Conservation (phyloP, 768 basidiomycete genomes). For the Suillus placidus region DNA sequence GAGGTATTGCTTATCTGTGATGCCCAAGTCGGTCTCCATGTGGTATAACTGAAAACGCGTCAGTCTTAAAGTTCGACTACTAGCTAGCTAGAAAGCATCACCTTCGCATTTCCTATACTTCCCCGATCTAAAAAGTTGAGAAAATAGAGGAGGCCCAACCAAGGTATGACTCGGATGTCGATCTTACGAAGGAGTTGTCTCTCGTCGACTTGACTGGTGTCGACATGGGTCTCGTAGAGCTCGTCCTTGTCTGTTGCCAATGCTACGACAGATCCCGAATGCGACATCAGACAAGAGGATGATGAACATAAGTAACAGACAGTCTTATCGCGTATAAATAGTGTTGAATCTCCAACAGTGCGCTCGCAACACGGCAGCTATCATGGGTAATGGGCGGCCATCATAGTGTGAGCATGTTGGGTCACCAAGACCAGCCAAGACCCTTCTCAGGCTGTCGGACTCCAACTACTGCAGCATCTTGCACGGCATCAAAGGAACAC, state of each 20-base stretch:
- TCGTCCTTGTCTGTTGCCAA: neutral
- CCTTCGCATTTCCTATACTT: conserved; percentile 76
- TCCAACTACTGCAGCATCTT: neutral
- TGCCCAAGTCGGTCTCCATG: conserved; percentile 56
- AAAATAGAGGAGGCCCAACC: conserved; percentile 73
- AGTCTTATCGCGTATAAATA: conserved; percentile 1
- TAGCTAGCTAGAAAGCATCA: conserved; percentile 27
- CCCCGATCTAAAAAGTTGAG: conserved; percentile 69
- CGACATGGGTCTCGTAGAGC: conserved; percentile 53
- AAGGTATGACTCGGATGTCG: conserved; percentile 72
- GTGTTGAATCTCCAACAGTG: neutral
- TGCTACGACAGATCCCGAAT: neutral
- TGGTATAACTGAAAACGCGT: conserved; percentile 51
- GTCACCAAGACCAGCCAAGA: neutral
- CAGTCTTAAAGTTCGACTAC: neutral
- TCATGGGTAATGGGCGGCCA: neutral
- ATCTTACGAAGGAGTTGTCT: conserved; percentile 57
- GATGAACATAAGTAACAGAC: neutral
- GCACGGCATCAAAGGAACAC: conserved; percentile 49
- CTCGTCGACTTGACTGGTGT: conserved; percentile 57
- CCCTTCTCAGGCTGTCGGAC: neutral
- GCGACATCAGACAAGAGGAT: neutral
- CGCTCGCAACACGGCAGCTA: neutral
- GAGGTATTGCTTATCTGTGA: conserved; percentile 67
- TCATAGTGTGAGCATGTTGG: neutral